Percentiles rank a stretch among this genome's conserved stretches.
Conservation (phyloP, 1,284 basidiomycete species). For the Puccinia brachypodii region DNA sequence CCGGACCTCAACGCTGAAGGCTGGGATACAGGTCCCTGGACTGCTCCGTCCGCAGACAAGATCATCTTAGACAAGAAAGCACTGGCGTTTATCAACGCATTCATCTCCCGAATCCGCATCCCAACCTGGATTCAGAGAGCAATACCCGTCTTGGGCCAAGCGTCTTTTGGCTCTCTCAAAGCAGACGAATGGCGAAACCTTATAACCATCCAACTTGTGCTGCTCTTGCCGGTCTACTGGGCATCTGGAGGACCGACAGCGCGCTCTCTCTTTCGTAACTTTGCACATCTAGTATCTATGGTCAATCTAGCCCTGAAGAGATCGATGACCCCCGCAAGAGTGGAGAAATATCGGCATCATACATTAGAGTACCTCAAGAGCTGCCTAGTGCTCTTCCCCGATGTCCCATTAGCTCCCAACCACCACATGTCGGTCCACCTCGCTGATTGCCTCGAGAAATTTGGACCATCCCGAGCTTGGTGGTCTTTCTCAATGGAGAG, state of each 20-base stretch:
- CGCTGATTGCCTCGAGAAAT: constrained; percentile 35
- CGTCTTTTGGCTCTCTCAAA: constrained; percentile 48
- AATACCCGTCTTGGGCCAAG: constrained; percentile 31
- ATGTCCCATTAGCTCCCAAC: constrained; percentile 29
- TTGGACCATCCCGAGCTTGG: constrained; percentile 34
- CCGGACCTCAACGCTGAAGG: constrained; percentile 6
- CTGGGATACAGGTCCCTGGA: constrained; percentile 26
- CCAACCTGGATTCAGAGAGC: constrained; percentile 36
- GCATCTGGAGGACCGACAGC: neutral
- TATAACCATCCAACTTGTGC: constrained; percentile 35
- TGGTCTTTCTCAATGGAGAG: constrained; percentile 42
- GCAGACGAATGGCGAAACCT: constrained; percentile 50
- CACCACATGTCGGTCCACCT: constrained; percentile 46
- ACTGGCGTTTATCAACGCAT: neutral
- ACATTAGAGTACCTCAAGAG: constrained; percentile 2
- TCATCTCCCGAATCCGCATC: constrained; percentile 16
- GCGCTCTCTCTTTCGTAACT: constrained; percentile 27
- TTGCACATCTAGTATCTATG: constrained; percentile 30
- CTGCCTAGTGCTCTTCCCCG: constrained; percentile 25
- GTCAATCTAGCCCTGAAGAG: constrained; percentile 33
- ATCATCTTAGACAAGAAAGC: constrained; percentile 23
- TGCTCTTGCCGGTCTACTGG: constrained; percentile 31
- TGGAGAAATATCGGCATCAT: constrained; percentile 33
- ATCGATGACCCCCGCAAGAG: neutral
- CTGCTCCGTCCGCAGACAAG: constrained; percentile 8